phyloP scores from a whole-genome alignment of 495 filamentous ascomycete species.

The Podospora pseudopauciseta region DNA sequence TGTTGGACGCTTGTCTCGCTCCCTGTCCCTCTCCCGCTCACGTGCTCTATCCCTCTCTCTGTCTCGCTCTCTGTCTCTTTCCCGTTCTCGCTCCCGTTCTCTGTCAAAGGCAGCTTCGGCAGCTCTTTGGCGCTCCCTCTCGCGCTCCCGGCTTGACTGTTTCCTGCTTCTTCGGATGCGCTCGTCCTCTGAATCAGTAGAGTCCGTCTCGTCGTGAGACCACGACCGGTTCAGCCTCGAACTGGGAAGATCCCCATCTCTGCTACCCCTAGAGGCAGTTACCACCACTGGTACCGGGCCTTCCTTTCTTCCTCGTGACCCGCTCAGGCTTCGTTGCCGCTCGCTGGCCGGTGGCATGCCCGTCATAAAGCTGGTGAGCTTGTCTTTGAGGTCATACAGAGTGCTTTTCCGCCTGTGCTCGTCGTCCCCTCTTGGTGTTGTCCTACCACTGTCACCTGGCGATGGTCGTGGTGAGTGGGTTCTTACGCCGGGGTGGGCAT shows the following conservation, averaged over 20 bases:
- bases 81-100: conserved; percentile 18
- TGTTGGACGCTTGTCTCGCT: conserved; percentile 20
- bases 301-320: conserved; percentile 20
- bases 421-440: conserved; percentile 16
- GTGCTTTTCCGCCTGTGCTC: conserved; percentile 15
- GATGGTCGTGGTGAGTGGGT: conserved; percentile 13
- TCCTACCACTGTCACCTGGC: neutral
- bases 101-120: neutral
- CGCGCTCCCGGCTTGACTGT: conserved; percentile 14
- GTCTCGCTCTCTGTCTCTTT: conserved; percentile 21
- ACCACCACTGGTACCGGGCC: conserved; percentile 7
- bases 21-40: conserved; percentile 19
- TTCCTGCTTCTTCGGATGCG: conserved; percentile 10
- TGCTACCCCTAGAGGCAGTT: conserved; percentile 8
- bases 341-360: conserved; percentile 10
- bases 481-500: neutral
- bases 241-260: conserved; percentile 15
- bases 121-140: conserved; percentile 4
- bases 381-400: conserved; percentile 26
- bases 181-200: conserved; percentile 24
- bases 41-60: conserved; percentile 23
- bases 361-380: conserved; percentile 22
- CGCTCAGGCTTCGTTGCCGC: conserved; percentile 26
- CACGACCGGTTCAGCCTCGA: conserved; percentile 23
- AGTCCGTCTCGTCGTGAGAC: conserved; percentile 25